A percentile compares a stretch with the other conserved stretches of the same genome.
Conservation (phyloP, 164 flowering plant genomes). For the Stephania cephalantha region DNA sequence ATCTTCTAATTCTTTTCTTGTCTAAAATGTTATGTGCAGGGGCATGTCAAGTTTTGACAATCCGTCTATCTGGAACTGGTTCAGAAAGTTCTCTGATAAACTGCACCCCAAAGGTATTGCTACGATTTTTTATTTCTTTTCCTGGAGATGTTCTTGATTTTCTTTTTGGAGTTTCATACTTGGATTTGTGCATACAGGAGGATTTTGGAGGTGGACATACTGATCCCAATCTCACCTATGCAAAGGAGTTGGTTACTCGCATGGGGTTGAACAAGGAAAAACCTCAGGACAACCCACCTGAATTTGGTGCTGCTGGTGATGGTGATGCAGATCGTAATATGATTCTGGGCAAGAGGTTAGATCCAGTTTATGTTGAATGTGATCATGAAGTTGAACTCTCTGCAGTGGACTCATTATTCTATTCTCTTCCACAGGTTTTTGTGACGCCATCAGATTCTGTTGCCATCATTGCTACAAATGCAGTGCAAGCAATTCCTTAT, state of each 20-base stretch:
- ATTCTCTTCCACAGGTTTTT: conserved; percentile 50
- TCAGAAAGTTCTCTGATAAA: conserved; percentile 72
- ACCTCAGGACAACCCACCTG: conserved; percentile 68
- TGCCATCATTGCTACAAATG: conserved; percentile 98
- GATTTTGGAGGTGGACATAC: conserved; percentile 99
- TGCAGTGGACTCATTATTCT: background rate
- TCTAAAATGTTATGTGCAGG: no score
- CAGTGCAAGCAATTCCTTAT: conserved; percentile 90
- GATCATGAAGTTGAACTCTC: background rate
- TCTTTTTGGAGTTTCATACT: conserved; percentile 4
- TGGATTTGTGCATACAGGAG: conserved; percentile 45
- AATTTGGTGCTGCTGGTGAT: conserved; percentile 99
- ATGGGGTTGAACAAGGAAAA: conserved; percentile 79
- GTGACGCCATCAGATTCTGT: conserved; percentile 99
- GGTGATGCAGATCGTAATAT: conserved; percentile 99
- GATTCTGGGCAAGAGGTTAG: conserved; percentile 94
- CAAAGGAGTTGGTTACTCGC: conserved; percentile 89
- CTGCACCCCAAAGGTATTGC: conserved; percentile 76
- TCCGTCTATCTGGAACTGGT: no score
- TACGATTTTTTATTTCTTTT: background rate
- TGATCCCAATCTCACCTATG: conserved; percentile 97
- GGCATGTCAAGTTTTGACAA: no score
- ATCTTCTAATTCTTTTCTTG: no score
- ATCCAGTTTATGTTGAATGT: background rate
- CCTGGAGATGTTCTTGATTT: no score